Evolutionary conservation across 2,329 filamentous ascomycete genomes (phyloP).

Genomic region (Hymenoscyphus occultus): DNA sequence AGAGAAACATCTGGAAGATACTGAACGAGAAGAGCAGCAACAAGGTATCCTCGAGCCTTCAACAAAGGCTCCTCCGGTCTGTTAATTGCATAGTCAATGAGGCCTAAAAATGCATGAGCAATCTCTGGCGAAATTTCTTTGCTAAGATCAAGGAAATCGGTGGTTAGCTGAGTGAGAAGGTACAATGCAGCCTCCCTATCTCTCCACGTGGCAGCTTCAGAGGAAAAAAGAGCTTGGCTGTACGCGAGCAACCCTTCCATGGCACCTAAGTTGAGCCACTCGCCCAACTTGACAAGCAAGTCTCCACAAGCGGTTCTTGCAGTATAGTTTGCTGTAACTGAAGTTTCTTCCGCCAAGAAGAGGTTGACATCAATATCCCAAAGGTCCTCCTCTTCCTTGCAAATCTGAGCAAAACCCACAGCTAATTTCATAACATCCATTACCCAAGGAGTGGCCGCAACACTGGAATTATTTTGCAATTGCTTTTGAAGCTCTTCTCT

Average conservation of each 20-base stretch:
- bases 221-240: conserved; percentile 70
- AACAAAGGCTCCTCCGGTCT: conserved; percentile 70
- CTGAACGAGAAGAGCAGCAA: conserved; percentile 75
- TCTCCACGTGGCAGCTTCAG: conserved; percentile 51
- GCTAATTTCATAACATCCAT: conserved; percentile 83
- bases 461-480: conserved; percentile 57
- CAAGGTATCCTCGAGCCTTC: conserved; percentile 80
- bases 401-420: conserved; percentile 83
- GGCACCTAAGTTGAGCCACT: conserved; percentile 77
- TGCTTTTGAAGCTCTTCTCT: conserved; percentile 84
- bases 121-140: conserved; percentile 68
- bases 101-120: conserved; percentile 71
- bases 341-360: conserved; percentile 91
- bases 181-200: conserved; percentile 78
- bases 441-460: conserved; percentile 73
- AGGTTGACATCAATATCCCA: conserved; percentile 98
- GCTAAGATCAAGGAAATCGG: conserved; percentile 76
- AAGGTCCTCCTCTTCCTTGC: conserved; percentile 85
- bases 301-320: conserved; percentile 90
- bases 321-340: conserved; percentile 93
- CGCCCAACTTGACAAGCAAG: conserved; percentile 84
- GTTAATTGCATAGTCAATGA: conserved; percentile 75
- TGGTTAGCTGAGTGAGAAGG: conserved; percentile 78
- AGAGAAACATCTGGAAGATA: conserved; percentile 59
- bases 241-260: conserved; percentile 77